A percentile compares a stretch with the other conserved stretches of the same genome.
These are phyloP conservation scores for Zoysia japonica DNA, from an alignment of 176 grass and related monocot genomes.

Conservation along the genomic window DNA sequence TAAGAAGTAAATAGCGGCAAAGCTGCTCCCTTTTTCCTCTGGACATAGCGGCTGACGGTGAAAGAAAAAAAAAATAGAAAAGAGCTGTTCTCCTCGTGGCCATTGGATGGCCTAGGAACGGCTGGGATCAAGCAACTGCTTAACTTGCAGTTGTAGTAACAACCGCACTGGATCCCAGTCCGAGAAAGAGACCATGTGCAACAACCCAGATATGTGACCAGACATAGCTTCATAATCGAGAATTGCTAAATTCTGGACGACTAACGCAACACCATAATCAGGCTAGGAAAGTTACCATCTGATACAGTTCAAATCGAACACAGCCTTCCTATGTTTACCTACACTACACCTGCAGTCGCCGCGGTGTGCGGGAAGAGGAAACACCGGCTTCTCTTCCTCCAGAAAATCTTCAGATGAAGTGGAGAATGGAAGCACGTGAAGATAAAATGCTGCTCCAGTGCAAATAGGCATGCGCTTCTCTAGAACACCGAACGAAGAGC, in stretches of 20 bases:
- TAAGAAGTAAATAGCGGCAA: no score
- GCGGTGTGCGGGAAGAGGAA: not conserved
- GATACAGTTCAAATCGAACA: not conserved
- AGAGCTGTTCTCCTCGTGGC: no score
- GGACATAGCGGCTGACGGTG: no score
- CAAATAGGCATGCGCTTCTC: constrained; percentile 1
- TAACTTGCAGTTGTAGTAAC: no score
- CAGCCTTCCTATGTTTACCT: not conserved
- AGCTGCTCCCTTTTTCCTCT: no score
- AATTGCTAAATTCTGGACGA: not conserved
- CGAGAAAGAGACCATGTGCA: not conserved
- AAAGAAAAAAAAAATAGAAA: no score
- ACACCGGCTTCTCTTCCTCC: not conserved
- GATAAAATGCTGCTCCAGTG: not conserved
- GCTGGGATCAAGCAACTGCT: no score
- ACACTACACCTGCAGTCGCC: not conserved
- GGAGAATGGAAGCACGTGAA: not conserved
- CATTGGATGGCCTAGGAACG: no score
- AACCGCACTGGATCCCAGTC: no score
- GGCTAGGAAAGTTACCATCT: not conserved
- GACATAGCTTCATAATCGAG: not conserved
- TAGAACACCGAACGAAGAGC: not conserved
- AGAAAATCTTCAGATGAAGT: constrained; percentile 8
- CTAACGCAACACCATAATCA: not conserved
- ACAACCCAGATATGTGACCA: not conserved